phyloP scores from a whole-genome alignment of 2,329 filamentous ascomycete genomes.

The Corinectria fuckeliana region DNA sequence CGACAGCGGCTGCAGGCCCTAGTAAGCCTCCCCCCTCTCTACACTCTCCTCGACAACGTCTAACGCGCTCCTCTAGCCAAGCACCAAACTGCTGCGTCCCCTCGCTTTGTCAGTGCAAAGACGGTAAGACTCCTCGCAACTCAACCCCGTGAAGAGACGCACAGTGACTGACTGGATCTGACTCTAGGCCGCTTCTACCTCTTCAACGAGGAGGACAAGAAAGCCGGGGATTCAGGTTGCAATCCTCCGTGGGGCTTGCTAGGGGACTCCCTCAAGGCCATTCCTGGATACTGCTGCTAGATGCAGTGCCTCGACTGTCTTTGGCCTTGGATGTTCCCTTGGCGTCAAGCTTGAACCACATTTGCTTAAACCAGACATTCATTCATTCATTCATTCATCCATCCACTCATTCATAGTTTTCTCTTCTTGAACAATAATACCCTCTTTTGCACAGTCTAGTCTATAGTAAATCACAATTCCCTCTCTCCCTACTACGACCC shows the following conservation, averaged over 20 bases:
- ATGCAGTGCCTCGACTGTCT: neutral
- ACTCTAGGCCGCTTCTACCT: constrained; percentile 10
- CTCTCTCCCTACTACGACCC: neutral
- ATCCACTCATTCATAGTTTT: no score
- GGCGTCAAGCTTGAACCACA: neutral
- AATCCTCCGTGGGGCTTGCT: constrained; percentile 25
- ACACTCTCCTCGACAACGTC: neutral
- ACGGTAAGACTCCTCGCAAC: constrained; percentile 10
- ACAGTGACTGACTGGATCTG: neutral
- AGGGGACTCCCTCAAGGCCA: constrained; percentile 11
- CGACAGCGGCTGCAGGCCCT: constrained; percentile 21
- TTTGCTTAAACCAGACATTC: no score
- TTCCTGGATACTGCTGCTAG: constrained; percentile 28
- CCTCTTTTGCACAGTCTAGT: no score
- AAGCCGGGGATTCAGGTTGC: constrained; percentile 14
- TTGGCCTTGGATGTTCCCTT: no score
- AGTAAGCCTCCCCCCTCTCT: neutral
- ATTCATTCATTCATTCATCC: no score
- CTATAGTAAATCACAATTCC: neutral
- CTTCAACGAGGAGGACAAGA: constrained; percentile 21
- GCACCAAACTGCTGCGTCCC: constrained; percentile 24
- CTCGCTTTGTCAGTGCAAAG: constrained; percentile 22
- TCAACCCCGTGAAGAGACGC: no score
- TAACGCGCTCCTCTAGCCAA: constrained; percentile 14
- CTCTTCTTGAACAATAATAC: no score